Percentiles rank a stretch among this genome's conserved stretches.
Conservation (phyloP, 2,329 filamentous ascomycete species). For the Hypoxylon sp. region DNA sequence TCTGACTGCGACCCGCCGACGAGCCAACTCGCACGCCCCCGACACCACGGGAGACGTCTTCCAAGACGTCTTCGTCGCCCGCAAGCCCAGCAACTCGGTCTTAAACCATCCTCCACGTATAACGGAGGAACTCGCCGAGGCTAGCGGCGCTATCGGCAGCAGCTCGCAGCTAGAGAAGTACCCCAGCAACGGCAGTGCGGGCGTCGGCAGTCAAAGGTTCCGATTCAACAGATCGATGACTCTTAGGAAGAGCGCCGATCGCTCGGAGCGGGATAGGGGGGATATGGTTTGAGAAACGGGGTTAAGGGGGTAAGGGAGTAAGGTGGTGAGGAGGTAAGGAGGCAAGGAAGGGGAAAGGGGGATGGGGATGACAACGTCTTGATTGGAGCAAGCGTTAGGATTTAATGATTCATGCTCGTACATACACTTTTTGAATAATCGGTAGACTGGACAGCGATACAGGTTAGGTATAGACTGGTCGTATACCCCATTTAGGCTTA, state of each 20-base stretch:
- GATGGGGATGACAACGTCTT: background rate
- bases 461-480: slow-evolving; percentile 30
- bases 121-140: slow-evolving; percentile 47
- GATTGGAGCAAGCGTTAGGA: slow-evolving; percentile 1
- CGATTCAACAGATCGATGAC: slow-evolving; percentile 47
- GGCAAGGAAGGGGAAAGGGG: background rate
- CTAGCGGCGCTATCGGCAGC: slow-evolving; percentile 51
- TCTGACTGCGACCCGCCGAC: slow-evolving; percentile 49
- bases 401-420: slow-evolving; percentile 26
- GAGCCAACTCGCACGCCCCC: slow-evolving; percentile 48
- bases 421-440: slow-evolving; percentile 4
- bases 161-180: slow-evolving; percentile 41
- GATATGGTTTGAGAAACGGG: slow-evolving; percentile 46
- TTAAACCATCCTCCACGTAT: slow-evolving; percentile 48
- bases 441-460: slow-evolving; percentile 25
- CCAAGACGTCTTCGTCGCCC: slow-evolving; percentile 63
- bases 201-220: slow-evolving; percentile 35
- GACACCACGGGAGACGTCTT: slow-evolving; percentile 57
- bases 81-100: slow-evolving; percentile 50
- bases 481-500: slow-evolving; percentile 31
- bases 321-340: background rate
- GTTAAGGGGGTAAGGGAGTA: too few species aligned
- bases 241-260: slow-evolving; percentile 42
- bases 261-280: slow-evolving; percentile 41
- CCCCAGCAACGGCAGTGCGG: slow-evolving; percentile 42